These are phyloP conservation scores for Teratosphaeria viscida DNA, from an alignment of 2,329 filamentous ascomycete species.

Conservation along the genomic window DNA sequence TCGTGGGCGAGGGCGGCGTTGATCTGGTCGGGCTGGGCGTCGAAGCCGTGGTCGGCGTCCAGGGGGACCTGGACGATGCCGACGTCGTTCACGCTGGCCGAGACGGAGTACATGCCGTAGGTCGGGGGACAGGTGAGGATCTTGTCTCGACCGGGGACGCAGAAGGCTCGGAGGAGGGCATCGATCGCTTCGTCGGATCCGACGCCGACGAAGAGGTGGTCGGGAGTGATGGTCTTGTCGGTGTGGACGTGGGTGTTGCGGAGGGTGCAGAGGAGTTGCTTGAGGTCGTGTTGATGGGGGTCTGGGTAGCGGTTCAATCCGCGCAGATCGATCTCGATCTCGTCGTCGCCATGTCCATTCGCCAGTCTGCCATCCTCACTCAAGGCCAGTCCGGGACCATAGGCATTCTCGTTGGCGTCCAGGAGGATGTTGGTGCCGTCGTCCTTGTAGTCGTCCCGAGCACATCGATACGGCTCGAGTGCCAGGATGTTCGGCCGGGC, in stretches of 20 bases:
- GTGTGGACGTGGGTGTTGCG: constrained; percentile 82
- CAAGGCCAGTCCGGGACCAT: constrained; percentile 64
- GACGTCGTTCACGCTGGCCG: constrained; percentile 88
- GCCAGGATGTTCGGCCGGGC: constrained; percentile 43
- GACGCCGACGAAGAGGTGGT: constrained; percentile 87
- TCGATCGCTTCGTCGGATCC: constrained; percentile 97
- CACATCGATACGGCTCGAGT: constrained; percentile 44
- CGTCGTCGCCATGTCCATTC: constrained; percentile 32
- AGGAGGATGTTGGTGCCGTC: constrained; percentile 92
- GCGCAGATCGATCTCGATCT: constrained; percentile 60
- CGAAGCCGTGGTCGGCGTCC: constrained; percentile 59
- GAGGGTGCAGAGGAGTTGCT: constrained; percentile 74
- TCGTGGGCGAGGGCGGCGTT: constrained; percentile 53
- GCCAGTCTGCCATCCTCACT: constrained; percentile 38
- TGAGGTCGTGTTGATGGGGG: constrained; percentile 81
- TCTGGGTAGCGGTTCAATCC: constrained; percentile 92
- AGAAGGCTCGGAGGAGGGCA: constrained; percentile 86
- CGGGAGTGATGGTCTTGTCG: constrained; percentile 58
- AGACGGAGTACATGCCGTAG: constrained; percentile 97
- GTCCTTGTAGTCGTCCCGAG: constrained; percentile 83
- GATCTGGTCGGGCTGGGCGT: constrained; percentile 61
- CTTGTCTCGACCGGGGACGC: constrained; percentile 72
- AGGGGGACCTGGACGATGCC: constrained; percentile 78
- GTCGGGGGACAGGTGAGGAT: constrained; percentile 93
- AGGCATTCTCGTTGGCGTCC: constrained; percentile 97